A percentile compares a stretch with the other conserved stretches of the same genome.
Evolutionary conservation across 257 asterid genomes (phyloP).

Genomic region (Primulina huaijiensis): DNA sequence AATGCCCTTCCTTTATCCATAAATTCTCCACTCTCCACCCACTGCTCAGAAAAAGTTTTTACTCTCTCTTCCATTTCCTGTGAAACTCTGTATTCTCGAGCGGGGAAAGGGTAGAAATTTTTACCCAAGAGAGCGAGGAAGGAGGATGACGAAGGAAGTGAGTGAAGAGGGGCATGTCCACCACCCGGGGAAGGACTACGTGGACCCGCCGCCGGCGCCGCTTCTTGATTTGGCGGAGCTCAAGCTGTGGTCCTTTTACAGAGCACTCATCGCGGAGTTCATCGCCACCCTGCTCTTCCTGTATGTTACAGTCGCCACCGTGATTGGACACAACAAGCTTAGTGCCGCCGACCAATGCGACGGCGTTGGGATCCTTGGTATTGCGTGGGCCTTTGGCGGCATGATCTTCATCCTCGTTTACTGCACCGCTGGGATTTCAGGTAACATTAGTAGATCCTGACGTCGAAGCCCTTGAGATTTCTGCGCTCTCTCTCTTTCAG

Average conservation of each 20-base stretch:
- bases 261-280: constrained; percentile 87
- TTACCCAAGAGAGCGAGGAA: neutral
- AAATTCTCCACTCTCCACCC: constrained; percentile 12
- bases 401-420: constrained; percentile 81
- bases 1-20: constrained; percentile 47
- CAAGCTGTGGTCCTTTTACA: constrained; percentile 72
- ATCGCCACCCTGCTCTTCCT: constrained; percentile 88
- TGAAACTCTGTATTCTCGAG: neutral
- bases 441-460: constrained; percentile 19
- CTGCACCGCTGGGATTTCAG: constrained; percentile 94
- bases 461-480: no score
- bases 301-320: constrained; percentile 78
- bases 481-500: no score
- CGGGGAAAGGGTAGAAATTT: neutral
- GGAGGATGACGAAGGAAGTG: constrained; percentile 59
- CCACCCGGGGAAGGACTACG: constrained; percentile 61
- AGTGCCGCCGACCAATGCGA: constrained; percentile 56
- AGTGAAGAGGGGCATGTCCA: constrained; percentile 51
- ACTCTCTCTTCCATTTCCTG: neutral
- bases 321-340: constrained; percentile 69
- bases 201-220: constrained; percentile 84
- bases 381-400: constrained; percentile 93
- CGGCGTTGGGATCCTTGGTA: constrained; percentile 80
- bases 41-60: constrained; percentile 20
- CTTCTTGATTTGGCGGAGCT: constrained; percentile 58